Percentiles rank a stretch among this genome's conserved stretches.
phyloP scores from a whole-genome alignment of 1,139 yeast species.

The Maudiozyma humilis region DNA sequence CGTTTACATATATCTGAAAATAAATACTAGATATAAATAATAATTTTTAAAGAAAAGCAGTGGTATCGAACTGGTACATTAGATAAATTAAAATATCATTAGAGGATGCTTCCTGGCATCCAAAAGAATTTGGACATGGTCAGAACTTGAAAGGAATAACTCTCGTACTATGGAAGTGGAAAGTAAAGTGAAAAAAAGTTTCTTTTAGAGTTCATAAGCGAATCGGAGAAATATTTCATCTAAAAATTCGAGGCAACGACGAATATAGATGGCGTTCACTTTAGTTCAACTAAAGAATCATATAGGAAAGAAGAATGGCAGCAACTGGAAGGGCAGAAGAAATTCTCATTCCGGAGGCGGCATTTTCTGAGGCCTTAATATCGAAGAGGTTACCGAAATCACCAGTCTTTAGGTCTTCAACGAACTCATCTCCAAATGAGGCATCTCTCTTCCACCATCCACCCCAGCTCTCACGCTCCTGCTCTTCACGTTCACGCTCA shows the following conservation, averaged over 20 bases:
- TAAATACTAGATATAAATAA: too few relatives aligned
- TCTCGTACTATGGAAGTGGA: too few relatives aligned
- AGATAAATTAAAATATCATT: too few relatives aligned
- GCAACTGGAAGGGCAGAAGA: not conserved
- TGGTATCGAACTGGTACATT: not conserved
- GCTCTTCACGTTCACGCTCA: not conserved
- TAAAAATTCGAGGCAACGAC: too few relatives aligned
- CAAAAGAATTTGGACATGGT: not conserved
- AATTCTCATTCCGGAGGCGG: not conserved
- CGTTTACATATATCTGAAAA: too few relatives aligned
- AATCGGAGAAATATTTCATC: too few relatives aligned
- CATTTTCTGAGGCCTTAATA: not conserved
- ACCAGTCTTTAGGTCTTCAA: not conserved
- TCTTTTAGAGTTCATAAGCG: too few relatives aligned
- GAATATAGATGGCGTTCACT: too few relatives aligned
- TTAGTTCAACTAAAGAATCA: too few relatives aligned
- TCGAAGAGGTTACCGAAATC: not conserved
- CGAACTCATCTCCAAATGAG: not conserved
- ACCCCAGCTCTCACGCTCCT: not conserved
- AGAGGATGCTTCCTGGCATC: not conserved
- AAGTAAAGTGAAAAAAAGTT: too few relatives aligned
- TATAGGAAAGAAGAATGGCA: not conserved
- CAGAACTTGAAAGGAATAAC: not conserved
- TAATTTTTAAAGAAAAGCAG: too few relatives aligned
- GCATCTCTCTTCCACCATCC: constrained; percentile 1